Base-by-base conservation (phyloP, 306 rosid genomes). In the Rubus idaeus region DNA sequence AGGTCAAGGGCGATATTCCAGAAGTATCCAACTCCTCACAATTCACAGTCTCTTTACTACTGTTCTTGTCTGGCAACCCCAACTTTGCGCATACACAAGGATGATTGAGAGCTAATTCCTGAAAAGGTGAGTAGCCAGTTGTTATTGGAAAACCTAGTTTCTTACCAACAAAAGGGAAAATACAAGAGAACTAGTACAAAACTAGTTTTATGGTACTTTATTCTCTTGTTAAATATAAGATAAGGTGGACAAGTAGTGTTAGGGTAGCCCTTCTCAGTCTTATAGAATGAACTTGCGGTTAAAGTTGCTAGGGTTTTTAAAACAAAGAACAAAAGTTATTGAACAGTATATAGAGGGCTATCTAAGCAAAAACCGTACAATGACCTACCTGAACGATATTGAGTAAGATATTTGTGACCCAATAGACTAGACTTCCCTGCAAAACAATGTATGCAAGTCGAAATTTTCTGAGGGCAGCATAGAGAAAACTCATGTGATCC, bases 341-440 rank as follows among this genome's bases (percentile, higher is more conserved):
- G n/a, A n/a, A n/a, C n/a, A n/a, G n/a, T n/a, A n/a, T n/a, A n/a
- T n/a, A n/a, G n/a, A n/a, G n/a, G n/a, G n/a, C n/a, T n/a, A n/a
- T n/a, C n/a, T n/a, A n/a, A n/a, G n/a, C n/a, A n/a, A n/a, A n/a
- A n/a, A n/a, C n/a, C n/a, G n/a, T n/a, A n/a, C 37, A 51, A 50
- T 58, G 26, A 77, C 87, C 79, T 60, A 92, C 98, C 97, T 95
- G 97, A 71, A 86, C 51, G 56, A 82, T 41, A 70, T 80, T 84
- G 68, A 92, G 60, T 26, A 93, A 89, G 79, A 91, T 87, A 87
- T 92, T 95, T 35, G 96, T 89, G 60, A 83, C 77, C 98, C 98
- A 95, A 82, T 95, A 95, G 73, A 92, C 80, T 64, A 83, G 96
- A 89, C 97, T 95, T 49, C 98, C 98, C 98, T 95, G 86, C 85